These are phyloP conservation scores for Fusarium liriodendri DNA, from an alignment of 2,329 filamentous ascomycete genomes.

Conservation along the genomic window DNA sequence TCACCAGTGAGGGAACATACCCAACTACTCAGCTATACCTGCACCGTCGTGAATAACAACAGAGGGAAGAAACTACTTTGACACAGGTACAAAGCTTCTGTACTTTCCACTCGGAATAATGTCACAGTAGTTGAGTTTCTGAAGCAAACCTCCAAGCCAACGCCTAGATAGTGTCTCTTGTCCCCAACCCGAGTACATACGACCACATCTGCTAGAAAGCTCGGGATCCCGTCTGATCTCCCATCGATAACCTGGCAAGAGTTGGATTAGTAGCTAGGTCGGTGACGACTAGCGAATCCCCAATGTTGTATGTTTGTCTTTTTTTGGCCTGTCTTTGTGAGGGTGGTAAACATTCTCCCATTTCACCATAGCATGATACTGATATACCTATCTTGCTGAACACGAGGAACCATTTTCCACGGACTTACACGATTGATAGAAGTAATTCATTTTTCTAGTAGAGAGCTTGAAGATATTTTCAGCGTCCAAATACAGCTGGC, in stretches of 20 bases:
- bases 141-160: not conserved
- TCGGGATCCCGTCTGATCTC: conserved; percentile 34
- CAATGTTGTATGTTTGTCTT: conserved; percentile 25
- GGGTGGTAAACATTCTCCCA: not conserved
- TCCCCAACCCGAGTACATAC: conserved; percentile 3
- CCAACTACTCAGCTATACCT: not conserved
- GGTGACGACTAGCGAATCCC: conserved; percentile 36
- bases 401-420: no score
- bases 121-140: not conserved
- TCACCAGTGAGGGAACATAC: not conserved
- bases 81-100: no score
- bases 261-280: conserved; percentile 36
- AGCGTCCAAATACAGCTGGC: not conserved
- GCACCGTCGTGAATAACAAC: not conserved
- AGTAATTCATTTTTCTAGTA: not conserved
- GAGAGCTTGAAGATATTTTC: not conserved
- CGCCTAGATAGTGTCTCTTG: not conserved
- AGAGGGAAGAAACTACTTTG: not conserved
- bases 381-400: not conserved
- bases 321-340: not conserved
- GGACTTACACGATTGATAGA: not conserved
- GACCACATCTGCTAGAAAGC: conserved; percentile 30
- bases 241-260: conserved; percentile 32
- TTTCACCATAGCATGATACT: not conserved
- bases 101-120: not conserved